A percentile compares a stretch with the other conserved stretches of the same genome.
Conservation (phyloP, 306 rosid genomes). For the Begonia loranthoides region DNA sequence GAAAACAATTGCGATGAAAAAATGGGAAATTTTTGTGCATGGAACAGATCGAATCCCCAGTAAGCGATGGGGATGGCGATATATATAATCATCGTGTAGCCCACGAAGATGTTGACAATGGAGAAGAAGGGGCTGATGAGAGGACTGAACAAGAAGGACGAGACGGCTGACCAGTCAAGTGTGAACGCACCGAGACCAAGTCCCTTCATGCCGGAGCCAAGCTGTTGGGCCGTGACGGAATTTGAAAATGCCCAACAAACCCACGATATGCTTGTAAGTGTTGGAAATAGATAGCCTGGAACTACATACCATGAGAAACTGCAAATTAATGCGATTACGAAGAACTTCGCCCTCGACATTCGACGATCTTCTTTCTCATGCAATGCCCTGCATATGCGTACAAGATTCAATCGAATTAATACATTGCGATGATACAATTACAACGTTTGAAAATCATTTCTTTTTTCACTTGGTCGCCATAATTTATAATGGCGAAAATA, state of each 20-base stretch:
- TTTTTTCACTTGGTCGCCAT: too few species aligned
- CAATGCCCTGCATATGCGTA: conserved; percentile 31
- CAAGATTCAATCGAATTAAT: too few species aligned
- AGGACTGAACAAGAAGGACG: conserved; percentile 22
- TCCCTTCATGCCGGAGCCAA: conserved; percentile 20
- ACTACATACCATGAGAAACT: conserved; percentile 52
- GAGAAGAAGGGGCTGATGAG: conserved; percentile 25
- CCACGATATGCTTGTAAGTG: conserved; percentile 63
- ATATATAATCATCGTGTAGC: conserved; percentile 14
- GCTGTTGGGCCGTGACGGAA: conserved; percentile 19
- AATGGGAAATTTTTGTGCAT: conserved; percentile 19
- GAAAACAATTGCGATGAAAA: conserved; percentile 20
- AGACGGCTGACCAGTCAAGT: conserved; percentile 20
- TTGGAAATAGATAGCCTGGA: conserved; percentile 57
- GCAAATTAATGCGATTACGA: conserved; percentile 42
- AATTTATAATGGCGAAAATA: too few species aligned
- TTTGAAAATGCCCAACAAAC: conserved; percentile 24
- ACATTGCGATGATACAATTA: too few species aligned
- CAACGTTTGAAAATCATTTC: too few species aligned
- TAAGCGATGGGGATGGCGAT: conserved; percentile 14
- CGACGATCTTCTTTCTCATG: conserved; percentile 41
- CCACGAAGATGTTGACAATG: conserved; percentile 17
- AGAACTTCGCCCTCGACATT: conserved; percentile 41
- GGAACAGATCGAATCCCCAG: conserved; percentile 20
- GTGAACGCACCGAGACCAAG: conserved; percentile 24